Evolutionary conservation across 2,329 filamentous ascomycete genomes (phyloP).

Genomic region (Achaetomium macrosporum): DNA sequence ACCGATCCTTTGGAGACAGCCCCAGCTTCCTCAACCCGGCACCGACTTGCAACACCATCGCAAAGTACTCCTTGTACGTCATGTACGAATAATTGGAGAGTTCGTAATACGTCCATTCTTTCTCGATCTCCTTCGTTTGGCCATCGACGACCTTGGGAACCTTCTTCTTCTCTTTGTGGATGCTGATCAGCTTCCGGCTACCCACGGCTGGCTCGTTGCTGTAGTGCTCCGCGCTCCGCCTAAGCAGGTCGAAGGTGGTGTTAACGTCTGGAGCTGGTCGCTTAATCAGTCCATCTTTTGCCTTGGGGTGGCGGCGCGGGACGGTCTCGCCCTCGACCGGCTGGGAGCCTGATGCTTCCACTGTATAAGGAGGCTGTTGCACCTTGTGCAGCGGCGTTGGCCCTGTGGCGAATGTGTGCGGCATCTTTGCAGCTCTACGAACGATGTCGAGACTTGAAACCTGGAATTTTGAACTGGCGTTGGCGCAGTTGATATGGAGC

Average conservation of each 20-base stretch:
- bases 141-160: constrained; percentile 84
- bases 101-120: constrained; percentile 89
- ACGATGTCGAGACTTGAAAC: background rate
- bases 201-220: constrained; percentile 62
- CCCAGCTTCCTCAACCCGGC: constrained; percentile 70
- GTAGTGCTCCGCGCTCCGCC: constrained; percentile 58
- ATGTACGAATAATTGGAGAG: constrained; percentile 70
- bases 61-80: constrained; percentile 74
- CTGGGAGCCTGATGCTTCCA: constrained; percentile 63
- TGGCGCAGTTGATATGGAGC: background rate
- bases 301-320: constrained; percentile 66
- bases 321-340: constrained; percentile 76
- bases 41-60: constrained; percentile 62
- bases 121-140: constrained; percentile 71
- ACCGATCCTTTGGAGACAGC: constrained; percentile 56
- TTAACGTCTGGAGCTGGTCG: constrained; percentile 62
- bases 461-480: too few relatives aligned
- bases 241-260: constrained; percentile 75
- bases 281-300: constrained; percentile 63
- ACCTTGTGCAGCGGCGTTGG: constrained; percentile 50
- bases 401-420: constrained; percentile 37
- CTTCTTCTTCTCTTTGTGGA: constrained; percentile 81
- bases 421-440: constrained; percentile 24
- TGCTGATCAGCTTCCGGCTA: constrained; percentile 65
- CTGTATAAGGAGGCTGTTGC: constrained; percentile 67